Evolutionary conservation across 352 stramenopile species (phyloP), one percentile per base, ranked within the genome.

Genomic region (Globisporangium recalcitrans): DNA sequence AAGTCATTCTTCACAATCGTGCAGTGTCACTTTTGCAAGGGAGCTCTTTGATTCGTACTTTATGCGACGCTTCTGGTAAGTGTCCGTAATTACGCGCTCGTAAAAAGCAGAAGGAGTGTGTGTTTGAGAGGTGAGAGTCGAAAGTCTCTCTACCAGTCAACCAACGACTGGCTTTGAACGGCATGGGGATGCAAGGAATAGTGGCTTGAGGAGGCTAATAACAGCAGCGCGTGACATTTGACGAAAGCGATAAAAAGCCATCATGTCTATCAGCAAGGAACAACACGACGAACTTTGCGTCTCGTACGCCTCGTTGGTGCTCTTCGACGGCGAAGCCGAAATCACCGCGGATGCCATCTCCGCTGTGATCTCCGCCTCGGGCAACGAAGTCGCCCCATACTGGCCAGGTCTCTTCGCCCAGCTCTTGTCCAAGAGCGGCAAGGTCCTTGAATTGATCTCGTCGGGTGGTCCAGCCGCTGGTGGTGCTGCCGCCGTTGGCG

Each of bases 371-470:
- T 63, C 75, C 60, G 85, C 85, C n/a, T 93, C 85, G 36, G 68
- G 73, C 68, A 93, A 93, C 75, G 79, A 91, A 64, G 85, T 93
- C 64, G 85, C 91, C 71, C 83, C 83, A 14, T 93, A 93, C 81
- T 93, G 85, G 85, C 79, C 82, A 27, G 82, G 69, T 34, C 72
- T 93, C 51, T 93, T 93, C 67, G 62, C 81, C 14, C 73, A 73
- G 62, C 75, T 92, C 46, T 58, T 92, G 56, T 80, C 75, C 62
- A 88, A 92, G 79, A 82, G 87, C 53, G 80, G 73, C 76, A 92
- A 90, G 75, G 73, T 90, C 61, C 52, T 90, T 32, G 83, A 92
- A 53, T 60, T 92, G 34, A 91, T 93, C 70, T 86, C 84, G 36
- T 81, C 82, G 67, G 84, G 84, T 52, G 81, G 85, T 63, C 74